phyloP scores from a whole-genome alignment of 75 land plant genomes.

The Pinus tabuliformis region DNA sequence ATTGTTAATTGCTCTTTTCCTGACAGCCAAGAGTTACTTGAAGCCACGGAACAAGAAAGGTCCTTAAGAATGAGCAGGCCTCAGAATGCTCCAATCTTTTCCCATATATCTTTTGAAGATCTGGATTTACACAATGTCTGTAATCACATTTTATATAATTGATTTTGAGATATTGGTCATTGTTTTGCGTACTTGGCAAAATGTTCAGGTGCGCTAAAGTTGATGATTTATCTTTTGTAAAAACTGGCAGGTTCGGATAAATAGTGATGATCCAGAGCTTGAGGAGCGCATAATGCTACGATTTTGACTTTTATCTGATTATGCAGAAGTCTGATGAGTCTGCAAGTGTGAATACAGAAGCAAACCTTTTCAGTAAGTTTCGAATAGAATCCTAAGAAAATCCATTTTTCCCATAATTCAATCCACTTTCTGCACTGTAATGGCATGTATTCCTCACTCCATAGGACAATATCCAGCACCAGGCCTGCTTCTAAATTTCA shows the following conservation, averaged over 20 bases:
- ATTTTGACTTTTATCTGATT: too few species aligned
- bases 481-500: too few species aligned
- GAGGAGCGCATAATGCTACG: slow-evolving; percentile 96
- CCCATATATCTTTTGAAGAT: slow-evolving; percentile 72
- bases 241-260: slow-evolving; percentile 64
- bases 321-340: too few species aligned
- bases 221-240: neutral
- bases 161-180: neutral
- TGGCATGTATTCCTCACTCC: too few species aligned
- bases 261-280: slow-evolving; percentile 74
- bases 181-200: neutral
- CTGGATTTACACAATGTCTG: slow-evolving; percentile 80
- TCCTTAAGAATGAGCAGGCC: slow-evolving; percentile 42
- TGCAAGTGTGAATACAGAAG: too few species aligned
- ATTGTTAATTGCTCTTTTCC: neutral
- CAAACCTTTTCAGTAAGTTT: too few species aligned
- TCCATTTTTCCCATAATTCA: too few species aligned
- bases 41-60: slow-evolving; percentile 85
- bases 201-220: neutral
- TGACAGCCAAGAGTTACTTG: slow-evolving; percentile 90
- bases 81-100: slow-evolving; percentile 65
- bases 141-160: slow-evolving; percentile 10
- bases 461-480: too few species aligned
- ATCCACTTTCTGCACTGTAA: too few species aligned
- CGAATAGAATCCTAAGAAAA: too few species aligned